phyloP scores from a whole-genome alignment of 768 basidiomycete genomes.

The Psilocybe sp. region DNA sequence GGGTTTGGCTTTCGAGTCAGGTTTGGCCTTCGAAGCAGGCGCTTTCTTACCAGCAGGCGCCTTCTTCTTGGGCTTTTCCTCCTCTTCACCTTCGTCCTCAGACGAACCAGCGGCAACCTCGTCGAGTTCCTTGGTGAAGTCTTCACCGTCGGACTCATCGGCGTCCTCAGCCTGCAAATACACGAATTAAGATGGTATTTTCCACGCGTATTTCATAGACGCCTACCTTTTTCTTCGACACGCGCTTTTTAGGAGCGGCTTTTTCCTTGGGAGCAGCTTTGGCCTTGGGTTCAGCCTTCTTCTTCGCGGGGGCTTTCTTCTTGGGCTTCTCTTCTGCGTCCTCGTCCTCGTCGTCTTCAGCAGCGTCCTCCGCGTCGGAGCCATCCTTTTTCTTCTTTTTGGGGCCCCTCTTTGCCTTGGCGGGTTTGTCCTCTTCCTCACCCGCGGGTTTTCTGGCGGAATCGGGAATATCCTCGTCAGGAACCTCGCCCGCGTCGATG shows the following conservation, averaged over 20 bases:
- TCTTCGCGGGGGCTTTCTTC: conserved; percentile 44
- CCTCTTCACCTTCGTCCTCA: conserved; percentile 35
- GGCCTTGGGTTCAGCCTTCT: conserved; percentile 36
- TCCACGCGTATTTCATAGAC: conserved; percentile 3
- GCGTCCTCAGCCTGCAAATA: conserved; percentile 22
- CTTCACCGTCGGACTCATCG: conserved; percentile 38
- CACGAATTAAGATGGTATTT: not conserved
- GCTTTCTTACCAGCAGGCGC: conserved; percentile 32
- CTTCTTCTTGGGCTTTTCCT: conserved; percentile 43
- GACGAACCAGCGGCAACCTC: conserved; percentile 34
- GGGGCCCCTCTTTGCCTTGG: conserved; percentile 19
- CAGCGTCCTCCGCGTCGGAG: not conserved
- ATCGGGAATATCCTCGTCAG: conserved; percentile 79
- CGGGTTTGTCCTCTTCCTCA: conserved; percentile 42
- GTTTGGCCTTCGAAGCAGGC: conserved; percentile 13
- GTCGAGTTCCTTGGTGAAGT: conserved; percentile 38
- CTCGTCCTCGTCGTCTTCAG: conserved; percentile 22
- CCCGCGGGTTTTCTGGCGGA: conserved; percentile 59
- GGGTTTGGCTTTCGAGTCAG: conserved; percentile 1
- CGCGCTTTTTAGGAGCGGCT: conserved; percentile 32
- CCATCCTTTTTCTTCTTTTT: conserved; percentile 27
- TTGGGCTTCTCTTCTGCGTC: conserved; percentile 49
- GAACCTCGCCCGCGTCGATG: conserved; percentile 75
- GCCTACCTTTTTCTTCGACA: conserved; percentile 23
- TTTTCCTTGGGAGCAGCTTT: conserved; percentile 50